Conservation (phyloP, 768 basidiomycete species). For the Leccinum uliginosum region DNA sequence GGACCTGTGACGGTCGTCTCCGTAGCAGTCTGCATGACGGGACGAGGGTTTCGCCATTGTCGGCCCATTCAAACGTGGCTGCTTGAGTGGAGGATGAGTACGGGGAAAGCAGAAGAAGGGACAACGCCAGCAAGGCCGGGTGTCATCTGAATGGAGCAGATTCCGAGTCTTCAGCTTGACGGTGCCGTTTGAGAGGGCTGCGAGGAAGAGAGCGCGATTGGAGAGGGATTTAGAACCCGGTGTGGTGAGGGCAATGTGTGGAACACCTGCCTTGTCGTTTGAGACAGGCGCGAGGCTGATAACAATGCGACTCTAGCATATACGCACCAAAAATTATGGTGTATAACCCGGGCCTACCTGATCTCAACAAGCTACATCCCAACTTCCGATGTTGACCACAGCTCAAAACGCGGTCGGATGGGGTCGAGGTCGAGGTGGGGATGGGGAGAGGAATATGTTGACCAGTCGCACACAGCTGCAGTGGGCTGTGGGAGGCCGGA, state of each 20-base stretch:
- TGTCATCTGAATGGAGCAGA: constrained; percentile 94
- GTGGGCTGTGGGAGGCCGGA: too few relatives aligned
- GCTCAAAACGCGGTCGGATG: too few relatives aligned
- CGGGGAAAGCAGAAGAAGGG: not conserved
- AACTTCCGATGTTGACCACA: too few relatives aligned
- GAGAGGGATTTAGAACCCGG: constrained; percentile 97
- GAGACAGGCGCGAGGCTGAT: too few relatives aligned
- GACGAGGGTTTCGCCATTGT: constrained; percentile 92
- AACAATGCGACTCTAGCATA: too few relatives aligned
- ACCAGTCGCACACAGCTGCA: too few relatives aligned
- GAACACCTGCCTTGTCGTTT: constrained; percentile 5
- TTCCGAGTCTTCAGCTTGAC: constrained; percentile 89
- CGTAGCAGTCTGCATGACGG: constrained; percentile 79
- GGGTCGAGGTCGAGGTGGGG: too few relatives aligned
- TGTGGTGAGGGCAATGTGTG: constrained; percentile 69
- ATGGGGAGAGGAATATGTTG: too few relatives aligned
- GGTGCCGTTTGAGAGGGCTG: constrained; percentile 84
- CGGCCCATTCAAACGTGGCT: constrained; percentile 92
- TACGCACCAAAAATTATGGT: too few relatives aligned
- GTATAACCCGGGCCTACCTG: too few relatives aligned
- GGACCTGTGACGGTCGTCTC: constrained; percentile 89
- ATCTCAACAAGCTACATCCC: too few relatives aligned
- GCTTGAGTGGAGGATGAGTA: constrained; percentile 47
- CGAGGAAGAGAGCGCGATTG: constrained; percentile 89
- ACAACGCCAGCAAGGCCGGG: constrained; percentile 71